Base-by-base conservation (phyloP, 1,284 basidiomycete species). In the Cutaneotrichosporon dermatis region DNA sequence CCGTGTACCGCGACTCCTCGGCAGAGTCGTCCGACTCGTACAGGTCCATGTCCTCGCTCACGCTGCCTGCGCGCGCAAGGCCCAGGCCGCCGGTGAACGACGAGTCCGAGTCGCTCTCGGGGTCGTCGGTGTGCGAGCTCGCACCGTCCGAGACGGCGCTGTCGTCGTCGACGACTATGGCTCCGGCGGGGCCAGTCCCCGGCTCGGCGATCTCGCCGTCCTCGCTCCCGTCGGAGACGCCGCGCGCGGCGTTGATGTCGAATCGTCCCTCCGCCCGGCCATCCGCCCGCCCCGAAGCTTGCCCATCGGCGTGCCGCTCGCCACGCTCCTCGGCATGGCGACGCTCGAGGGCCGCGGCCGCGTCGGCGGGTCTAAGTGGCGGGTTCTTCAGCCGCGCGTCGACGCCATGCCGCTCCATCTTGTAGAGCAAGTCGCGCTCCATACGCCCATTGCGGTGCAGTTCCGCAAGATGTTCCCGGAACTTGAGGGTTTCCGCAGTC, bases 401-500 rank as follows among this genome's bases (percentile, higher is more conserved):
- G 39, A 37, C 37, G 37, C 50, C 35, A n/a, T 49, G 36, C 7
- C 37, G 50, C 15, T 13, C 4, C 1, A 34, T 44, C 44, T 53
- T 41, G 33, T 39, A 40, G 13, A n/a, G 25, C n/a, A 51, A 41
- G 44, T 56, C 55, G 12, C 41, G 16, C 44, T 55, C 37, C 6
- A 60, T 41, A 6, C n/a, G 6, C 13, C 52, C 39, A 2, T 34
- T 39, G 4, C 10, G 35, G 55, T 55, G 25, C 11, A 63, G 54
- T 6, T 41, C 8, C 8, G 50, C 40, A 44, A 62, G 53, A 7
- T 48, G 45, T 35, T 37, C 41, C 25, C 55, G 57, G 54, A 60
- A 57, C 44, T 39, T 53, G 35, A 84, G 68, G 62, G 90, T 90
- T 80, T 92, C 88, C 69, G 88, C 86, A 1, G 88, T 87, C 5